Evolutionary conservation across 148 eudicot genomes (phyloP), one percentile per base, ranked within the genome.

Genomic region (Arbutus unedo): DNA sequence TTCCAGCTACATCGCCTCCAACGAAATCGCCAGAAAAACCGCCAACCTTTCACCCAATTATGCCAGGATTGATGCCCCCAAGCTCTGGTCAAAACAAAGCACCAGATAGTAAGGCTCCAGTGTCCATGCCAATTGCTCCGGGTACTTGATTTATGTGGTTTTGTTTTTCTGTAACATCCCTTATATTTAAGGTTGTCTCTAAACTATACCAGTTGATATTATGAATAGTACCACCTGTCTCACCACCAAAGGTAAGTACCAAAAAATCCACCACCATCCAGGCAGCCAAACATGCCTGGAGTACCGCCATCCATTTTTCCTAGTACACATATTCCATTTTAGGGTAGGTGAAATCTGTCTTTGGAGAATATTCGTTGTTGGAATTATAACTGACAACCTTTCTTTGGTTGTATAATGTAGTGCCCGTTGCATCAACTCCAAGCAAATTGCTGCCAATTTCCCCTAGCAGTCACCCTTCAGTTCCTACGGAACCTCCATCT

Each of bases 1-100:
- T 67, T 78, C 19, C 93, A 38, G 72, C 81, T 81, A 48, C 79
- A 54, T 83, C 89, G 68, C 91, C 93, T 79, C 82, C 93, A 79
- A 84, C 80, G 67, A 84, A 81, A 82, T 79, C 88, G 55, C 84
- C 93, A 79, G 82, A 82, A 77, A 82, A 74, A 49, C 81, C 79
- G 31, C 85, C 73, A 77, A 47, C 74, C 67, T 74, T 73, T 73
- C 82, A 38, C 85, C 87, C 88, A 53, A 9, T 77, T 15, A 31
- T 76, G 14, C 87, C 89, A 74, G 80, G 77, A 70, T 66, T 80
- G 41, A 38, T 31, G 64, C 90, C 90, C 67, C 89, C 88, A 67
- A 90, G 55, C 81, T 80, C 90, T 72, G 41, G 16, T 57, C 72
- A 84, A 67, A 57, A 81, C 15, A 75, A 73, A 79, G 79, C 82